Percentiles rank a stretch among this genome's conserved stretches.
phyloP scores from a whole-genome alignment of 2,329 filamentous ascomycete species.

The Daldinia sp. region DNA sequence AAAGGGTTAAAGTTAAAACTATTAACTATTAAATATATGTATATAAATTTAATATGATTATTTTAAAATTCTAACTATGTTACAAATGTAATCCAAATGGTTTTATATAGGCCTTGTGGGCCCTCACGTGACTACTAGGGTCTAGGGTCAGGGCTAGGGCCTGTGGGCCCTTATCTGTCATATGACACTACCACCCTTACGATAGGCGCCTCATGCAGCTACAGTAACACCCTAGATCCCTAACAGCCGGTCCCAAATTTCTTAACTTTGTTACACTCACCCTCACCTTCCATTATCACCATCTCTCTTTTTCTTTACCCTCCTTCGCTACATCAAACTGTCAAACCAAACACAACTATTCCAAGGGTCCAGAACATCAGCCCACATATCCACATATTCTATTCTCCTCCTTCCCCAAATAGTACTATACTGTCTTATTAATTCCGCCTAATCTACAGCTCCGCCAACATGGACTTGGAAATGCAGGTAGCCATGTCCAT shows the following conservation, averaged over 20 bases:
- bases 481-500: constrained; percentile 26
- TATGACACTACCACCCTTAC: too few species aligned
- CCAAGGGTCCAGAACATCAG: constrained; percentile 24
- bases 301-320: background rate
- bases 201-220: constrained; percentile 2
- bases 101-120: too few species aligned
- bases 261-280: constrained; percentile 19
- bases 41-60: too few species aligned
- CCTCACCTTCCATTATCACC: constrained; percentile 6
- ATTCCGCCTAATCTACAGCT: constrained; percentile 17
- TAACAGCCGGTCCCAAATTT: background rate
- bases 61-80: too few species aligned
- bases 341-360: constrained; percentile 9
- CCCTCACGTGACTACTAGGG: too few species aligned
- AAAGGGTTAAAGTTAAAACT: too few species aligned
- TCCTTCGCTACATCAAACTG: constrained; percentile 3
- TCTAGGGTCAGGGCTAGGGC: too few species aligned
- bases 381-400: constrained; percentile 3
- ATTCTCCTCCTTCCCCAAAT: constrained; percentile 19
- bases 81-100: too few species aligned
- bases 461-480: constrained; percentile 12
- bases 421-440: constrained; percentile 16
- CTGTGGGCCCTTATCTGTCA: too few species aligned
- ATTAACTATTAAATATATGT: too few species aligned
- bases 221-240: background rate